Evolutionary conservation across 371 early-diverging fungal genomes (phyloP), one percentile per base, ranked within the genome.

Genomic region (Basidiobolus heterosporus): DNA sequence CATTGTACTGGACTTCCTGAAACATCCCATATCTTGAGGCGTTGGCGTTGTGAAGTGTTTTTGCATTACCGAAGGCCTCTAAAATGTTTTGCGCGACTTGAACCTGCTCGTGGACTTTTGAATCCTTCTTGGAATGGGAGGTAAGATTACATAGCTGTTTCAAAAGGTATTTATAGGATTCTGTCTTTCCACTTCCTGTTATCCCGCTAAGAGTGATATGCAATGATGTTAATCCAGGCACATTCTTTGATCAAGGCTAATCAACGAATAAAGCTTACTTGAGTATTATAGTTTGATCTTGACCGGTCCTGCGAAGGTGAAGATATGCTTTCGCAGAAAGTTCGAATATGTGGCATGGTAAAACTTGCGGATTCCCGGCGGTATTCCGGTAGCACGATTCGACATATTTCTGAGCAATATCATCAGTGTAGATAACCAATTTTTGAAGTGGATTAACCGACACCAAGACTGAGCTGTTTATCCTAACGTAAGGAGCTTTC

Each of bases 291-390:
- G 69, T 79, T 53, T 72, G 89, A 67, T 72, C 92, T 64, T 72
- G 81, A 44, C 72, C 87, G 61, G 84, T 82, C 62, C 72, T 75
- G 62, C 79, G 82, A 90, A 70, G 87, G 70, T 70, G 88, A 53
- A 74, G 58, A 54, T 84, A 83, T 3, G 82, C 75, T 45, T 71
- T 69, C 22, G 73, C 75, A 21, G 72, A 79, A 40, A 85, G 58
- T 51, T 85, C 78, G 60, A 80, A 94, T 8, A 90, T 74, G 60
- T 95, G 98, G 2, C 97, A 88, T 3, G 74, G 63, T 46, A 78
- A 56, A n/a, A n/a, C 35, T 21, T 35, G 48, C 40, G 40, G 41
- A 46, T 53, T 51, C 21, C 36, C 43, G 19, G 47, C 38, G 47
- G 47, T 47, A 35, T 52, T 57, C 60, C 15, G 70, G 58, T 81